These are phyloP conservation scores for Daedaleopsis sinensis DNA, from an alignment of 768 basidiomycete genomes.

Conservation along the genomic window DNA sequence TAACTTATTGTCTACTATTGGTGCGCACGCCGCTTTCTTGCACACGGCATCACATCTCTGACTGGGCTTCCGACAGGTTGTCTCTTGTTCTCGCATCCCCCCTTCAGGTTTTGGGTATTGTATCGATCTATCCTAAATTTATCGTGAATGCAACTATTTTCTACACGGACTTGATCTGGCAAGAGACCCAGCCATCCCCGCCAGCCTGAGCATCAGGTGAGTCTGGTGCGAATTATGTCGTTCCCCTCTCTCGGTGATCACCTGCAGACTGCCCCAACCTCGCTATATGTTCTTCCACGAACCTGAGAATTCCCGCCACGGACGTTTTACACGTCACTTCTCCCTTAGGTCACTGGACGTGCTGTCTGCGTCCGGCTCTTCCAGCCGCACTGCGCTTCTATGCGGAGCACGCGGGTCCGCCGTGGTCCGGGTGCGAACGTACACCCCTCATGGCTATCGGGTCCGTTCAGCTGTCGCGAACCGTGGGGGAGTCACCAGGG, in stretches of 20 bases:
- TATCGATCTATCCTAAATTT: background rate
- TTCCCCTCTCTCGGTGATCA: background rate
- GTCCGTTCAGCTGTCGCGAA: background rate
- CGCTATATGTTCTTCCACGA: slow-evolving; percentile 3
- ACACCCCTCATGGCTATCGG: background rate
- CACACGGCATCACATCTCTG: background rate
- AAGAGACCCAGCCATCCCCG: no score
- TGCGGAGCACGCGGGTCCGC: background rate
- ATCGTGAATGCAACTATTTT: background rate
- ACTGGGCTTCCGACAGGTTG: background rate
- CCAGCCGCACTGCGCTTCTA: background rate
- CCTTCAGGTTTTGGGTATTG: background rate
- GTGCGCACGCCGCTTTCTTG: background rate
- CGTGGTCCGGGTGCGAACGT: background rate
- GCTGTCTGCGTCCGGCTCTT: background rate
- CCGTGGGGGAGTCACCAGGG: background rate
- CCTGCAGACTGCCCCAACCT: background rate
- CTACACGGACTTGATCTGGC: no score
- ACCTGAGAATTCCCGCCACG: slow-evolving; percentile 13
- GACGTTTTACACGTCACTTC: slow-evolving; percentile 8
- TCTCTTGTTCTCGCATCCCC: background rate
- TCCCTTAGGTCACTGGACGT: slow-evolving; percentile 11
- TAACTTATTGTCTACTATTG: background rate
- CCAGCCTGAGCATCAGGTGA: background rate
- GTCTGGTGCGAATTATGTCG: background rate